Base-by-base conservation (phyloP, 23 red algal genomes). In the Pyropia haitanensis region DNA sequence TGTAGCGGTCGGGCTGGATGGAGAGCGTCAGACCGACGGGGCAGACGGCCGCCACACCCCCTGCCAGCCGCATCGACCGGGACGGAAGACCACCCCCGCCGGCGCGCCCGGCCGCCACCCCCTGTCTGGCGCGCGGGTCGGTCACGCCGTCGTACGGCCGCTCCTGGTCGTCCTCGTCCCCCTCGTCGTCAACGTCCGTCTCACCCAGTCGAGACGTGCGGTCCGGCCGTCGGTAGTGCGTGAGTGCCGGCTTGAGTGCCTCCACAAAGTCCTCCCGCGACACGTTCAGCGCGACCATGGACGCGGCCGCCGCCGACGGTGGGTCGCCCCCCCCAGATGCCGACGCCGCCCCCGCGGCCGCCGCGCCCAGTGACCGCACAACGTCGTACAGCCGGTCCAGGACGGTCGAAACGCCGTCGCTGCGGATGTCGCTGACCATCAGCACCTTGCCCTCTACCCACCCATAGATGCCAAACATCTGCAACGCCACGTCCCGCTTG, bases 391-490 rank as follows among this genome's bases (percentile, higher is more conserved):
- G 58, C 14, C 79, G 31, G 5, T 77, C 46, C 29, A 92, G 57
- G 5, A 53, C 61, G 53, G 49, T 15, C 6, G 56, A 18, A 14
- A 39, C 52, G 3, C 66, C 71, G 19, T 73, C 73, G 30, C 34
- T 49, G 18, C 68, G 27, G 49, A 80, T 26, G 52, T 95, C 89
- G 53, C 89, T 80, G 49, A 85, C 72, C 20, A 95, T 6, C 7
- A 80, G 39, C 10, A 95, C n/a, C 21, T 53, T 61, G 17, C 79
- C 89, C 5, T 71, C 75, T 0, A 8, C 24, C 34, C 63, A 72
- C 9, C 77, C 69, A 29, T 95, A 95, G 49, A 95, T 18, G 59
- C 89, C 89, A 14, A 85, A 16, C 27, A 95, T 51, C 20, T 64
- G 64, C 7, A 85, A 31, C 16, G 67, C 58, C 54, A 71, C 21